A percentile compares a stretch with the other conserved stretches of the same genome.
Conservation (phyloP, 805 yeast species). For the Wickerhamomyces chaumierensis region DNA sequence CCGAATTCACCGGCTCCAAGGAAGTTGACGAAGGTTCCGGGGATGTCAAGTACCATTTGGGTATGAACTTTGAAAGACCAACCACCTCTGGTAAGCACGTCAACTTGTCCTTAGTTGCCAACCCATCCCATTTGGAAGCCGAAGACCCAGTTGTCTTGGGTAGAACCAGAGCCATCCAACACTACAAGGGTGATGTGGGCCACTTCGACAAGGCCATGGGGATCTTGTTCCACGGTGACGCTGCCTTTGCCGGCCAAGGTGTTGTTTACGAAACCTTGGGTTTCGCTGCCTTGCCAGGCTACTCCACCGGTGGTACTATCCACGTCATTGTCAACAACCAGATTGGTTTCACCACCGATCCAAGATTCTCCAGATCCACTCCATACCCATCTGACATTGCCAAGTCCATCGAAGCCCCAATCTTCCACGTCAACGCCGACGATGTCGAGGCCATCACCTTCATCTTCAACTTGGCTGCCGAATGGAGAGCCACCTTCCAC, state of each 20-base stretch:
- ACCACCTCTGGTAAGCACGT: slow-evolving; percentile 97
- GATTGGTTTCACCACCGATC: slow-evolving; percentile 99
- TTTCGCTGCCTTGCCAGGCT: slow-evolving; percentile 82
- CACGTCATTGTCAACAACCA: slow-evolving; percentile 96
- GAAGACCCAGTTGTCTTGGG: slow-evolving; percentile 99
- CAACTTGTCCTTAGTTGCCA: slow-evolving; percentile 91
- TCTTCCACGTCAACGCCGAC: slow-evolving; percentile 98
- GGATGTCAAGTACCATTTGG: slow-evolving; percentile 97
- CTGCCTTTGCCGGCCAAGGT: slow-evolving; percentile 98
- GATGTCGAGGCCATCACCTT: slow-evolving; percentile 90
- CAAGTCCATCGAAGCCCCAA: slow-evolving; percentile 93
- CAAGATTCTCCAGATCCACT: slow-evolving; percentile 93
- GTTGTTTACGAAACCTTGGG: slow-evolving; percentile 98
- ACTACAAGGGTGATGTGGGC: slow-evolving; percentile 79
- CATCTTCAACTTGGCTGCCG: slow-evolving; percentile 93
- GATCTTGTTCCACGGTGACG: slow-evolving; percentile 95
- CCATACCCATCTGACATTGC: slow-evolving; percentile 98
- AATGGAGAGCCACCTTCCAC: slow-evolving; percentile 96
- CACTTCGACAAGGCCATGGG: slow-evolving; percentile 80
- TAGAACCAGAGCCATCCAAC: slow-evolving; percentile 92
- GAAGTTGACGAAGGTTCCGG: slow-evolving; percentile 95
- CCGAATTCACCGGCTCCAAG: slow-evolving; percentile 88
- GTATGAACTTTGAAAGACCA: slow-evolving; percentile 99
- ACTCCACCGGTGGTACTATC: slow-evolving; percentile 96
- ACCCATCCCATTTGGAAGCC: slow-evolving; percentile 98